Evolutionary conservation across 768 basidiomycete genomes (phyloP).

Genomic region (Pisolithus tinctorius): DNA sequence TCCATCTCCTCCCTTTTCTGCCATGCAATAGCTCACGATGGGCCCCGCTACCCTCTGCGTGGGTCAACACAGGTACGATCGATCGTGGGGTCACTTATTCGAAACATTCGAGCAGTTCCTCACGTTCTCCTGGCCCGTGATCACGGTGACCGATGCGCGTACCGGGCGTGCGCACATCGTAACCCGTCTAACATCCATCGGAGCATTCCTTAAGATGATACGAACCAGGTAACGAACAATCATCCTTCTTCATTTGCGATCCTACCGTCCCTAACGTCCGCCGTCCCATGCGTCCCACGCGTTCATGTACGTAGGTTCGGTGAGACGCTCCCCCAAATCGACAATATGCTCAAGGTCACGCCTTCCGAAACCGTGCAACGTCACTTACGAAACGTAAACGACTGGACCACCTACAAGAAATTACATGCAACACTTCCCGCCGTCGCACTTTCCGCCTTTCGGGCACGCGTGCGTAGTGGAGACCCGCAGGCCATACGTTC

Average conservation of each 20-base stretch:
- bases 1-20: background rate
- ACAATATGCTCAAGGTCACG: conserved; percentile 61
- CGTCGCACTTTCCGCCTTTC: conserved; percentile 56
- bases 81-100: conserved; percentile 75
- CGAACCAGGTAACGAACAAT: conserved; percentile 52
- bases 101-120: conserved; percentile 75
- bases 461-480: conserved; percentile 56
- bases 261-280: too few species aligned
- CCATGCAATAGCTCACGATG: background rate
- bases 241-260: too few species aligned
- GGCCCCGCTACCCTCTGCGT: background rate
- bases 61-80: conserved; percentile 53
- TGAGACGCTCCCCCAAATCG: conserved; percentile 64
- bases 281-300: background rate
- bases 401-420: conserved; percentile 63
- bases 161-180: conserved; percentile 76
- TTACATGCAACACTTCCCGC: conserved; percentile 67
- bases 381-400: conserved; percentile 65
- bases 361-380: conserved; percentile 66
- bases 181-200: conserved; percentile 63
- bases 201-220: conserved; percentile 79
- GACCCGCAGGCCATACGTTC: conserved; percentile 58
- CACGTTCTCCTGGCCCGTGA: conserved; percentile 76
- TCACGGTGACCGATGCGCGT: conserved; percentile 65
- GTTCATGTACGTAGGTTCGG: conserved; percentile 48